Evolutionary conservation across 1,284 basidiomycete species (phyloP).

Genomic region (Cutaneotrichosporon arboriforme): DNA sequence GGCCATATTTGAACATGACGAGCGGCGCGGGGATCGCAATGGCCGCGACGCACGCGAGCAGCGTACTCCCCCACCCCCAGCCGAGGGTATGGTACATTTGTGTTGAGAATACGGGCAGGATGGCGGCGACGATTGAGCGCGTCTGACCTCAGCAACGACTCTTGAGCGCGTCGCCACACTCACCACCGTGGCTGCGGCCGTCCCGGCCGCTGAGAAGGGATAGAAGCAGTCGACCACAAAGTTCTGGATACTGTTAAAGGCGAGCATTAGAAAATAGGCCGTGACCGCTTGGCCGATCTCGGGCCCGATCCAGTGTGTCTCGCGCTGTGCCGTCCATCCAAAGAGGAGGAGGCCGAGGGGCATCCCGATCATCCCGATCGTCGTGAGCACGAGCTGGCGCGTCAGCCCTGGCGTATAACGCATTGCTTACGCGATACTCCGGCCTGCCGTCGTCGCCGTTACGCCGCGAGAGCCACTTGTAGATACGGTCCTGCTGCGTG

Average conservation of each 20-base stretch:
- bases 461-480: conserved; percentile 34
- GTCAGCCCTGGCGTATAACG: neutral
- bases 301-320: conserved; percentile 47
- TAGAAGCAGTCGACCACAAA: conserved; percentile 51
- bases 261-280: conserved; percentile 44
- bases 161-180: conserved; percentile 13
- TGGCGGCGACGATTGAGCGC: conserved; percentile 45
- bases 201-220: conserved; percentile 50
- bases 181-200: conserved; percentile 45
- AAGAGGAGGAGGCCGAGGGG: conserved; percentile 49
- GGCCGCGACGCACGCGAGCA: conserved; percentile 46
- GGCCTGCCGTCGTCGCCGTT: conserved; percentile 42
- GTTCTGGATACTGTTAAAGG: conserved; percentile 48
- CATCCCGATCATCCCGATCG: conserved; percentile 50
- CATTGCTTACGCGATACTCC: conserved; percentile 39
- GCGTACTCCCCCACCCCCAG: conserved; percentile 49
- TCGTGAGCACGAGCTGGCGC: conserved; percentile 43
- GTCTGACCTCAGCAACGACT: conserved; percentile 17
- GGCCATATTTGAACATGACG: conserved; percentile 48
- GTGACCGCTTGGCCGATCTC: conserved; percentile 37
- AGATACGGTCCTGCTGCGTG: conserved; percentile 48
- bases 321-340: conserved; percentile 42
- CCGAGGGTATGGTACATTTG: conserved; percentile 49
- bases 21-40: conserved; percentile 48
- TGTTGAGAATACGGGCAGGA: conserved; percentile 48